These are phyloP conservation scores for Amphicarpaea edgeworthii DNA, from an alignment of 306 rosid species.

Conservation along the genomic window DNA sequence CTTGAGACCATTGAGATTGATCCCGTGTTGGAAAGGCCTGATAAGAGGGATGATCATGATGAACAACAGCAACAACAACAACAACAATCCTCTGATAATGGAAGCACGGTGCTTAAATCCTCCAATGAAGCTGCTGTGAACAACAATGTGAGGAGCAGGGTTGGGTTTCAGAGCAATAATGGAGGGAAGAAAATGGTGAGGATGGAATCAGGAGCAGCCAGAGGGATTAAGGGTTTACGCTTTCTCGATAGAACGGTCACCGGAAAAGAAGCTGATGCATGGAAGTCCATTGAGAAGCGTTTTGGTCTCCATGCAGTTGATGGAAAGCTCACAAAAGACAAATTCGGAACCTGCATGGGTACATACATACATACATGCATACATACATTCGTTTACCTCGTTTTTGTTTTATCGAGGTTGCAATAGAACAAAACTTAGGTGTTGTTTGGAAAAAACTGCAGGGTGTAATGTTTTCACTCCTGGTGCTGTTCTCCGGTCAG, in stretches of 20 bases:
- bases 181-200: constrained; percentile 40
- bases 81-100: too few relatives aligned
- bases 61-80: too few relatives aligned
- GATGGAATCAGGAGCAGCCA: constrained; percentile 57
- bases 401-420: not conserved
- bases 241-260: constrained; percentile 75
- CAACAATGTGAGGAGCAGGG: constrained; percentile 46
- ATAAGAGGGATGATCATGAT: not conserved
- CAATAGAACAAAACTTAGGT: not conserved
- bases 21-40: constrained; percentile 52
- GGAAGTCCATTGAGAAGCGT: constrained; percentile 67
- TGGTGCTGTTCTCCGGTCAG: not conserved
- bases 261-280: constrained; percentile 79
- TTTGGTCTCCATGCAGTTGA: constrained; percentile 58
- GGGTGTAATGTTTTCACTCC: too few relatives aligned
- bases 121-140: constrained; percentile 25
- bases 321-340: constrained; percentile 66
- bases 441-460: too few relatives aligned
- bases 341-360: constrained; percentile 89
- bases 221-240: constrained; percentile 75
- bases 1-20: constrained; percentile 71
- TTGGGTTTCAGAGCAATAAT: constrained; percentile 36
- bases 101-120: constrained; percentile 19
- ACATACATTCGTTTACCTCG: too few relatives aligned
- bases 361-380: too few relatives aligned